A percentile compares a stretch with the other conserved stretches of the same genome.
phyloP scores from a whole-genome alignment of 2,329 filamentous ascomycete genomes.

The Xylaria sp. region DNA sequence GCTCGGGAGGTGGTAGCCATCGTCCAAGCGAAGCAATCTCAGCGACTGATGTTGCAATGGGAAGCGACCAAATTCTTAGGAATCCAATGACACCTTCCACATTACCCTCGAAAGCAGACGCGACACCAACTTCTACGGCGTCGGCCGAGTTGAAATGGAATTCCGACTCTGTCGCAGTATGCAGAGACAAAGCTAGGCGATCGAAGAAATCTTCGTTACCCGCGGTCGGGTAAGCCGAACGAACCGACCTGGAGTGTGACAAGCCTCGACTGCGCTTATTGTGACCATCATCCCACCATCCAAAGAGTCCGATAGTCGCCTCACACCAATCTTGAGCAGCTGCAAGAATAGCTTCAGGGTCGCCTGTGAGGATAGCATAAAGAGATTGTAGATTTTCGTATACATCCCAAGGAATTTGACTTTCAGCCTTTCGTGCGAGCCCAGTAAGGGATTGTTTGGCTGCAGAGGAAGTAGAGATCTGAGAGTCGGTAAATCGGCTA shows the following conservation, averaged over 20 bases:
- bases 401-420: conserved; percentile 85
- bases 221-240: conserved; percentile 47
- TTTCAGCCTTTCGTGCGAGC: conserved; percentile 77
- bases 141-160: conserved; percentile 79
- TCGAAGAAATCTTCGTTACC: conserved; percentile 73
- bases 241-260: conserved; percentile 48
- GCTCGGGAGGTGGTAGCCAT: conserved; percentile 73
- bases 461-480: conserved; percentile 45
- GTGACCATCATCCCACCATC: conserved; percentile 88
- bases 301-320: conserved; percentile 79
- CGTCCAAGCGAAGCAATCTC: conserved; percentile 84
- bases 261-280: conserved; percentile 46
- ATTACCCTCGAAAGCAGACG: conserved; percentile 82
- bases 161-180: conserved; percentile 69
- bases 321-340: conserved; percentile 91
- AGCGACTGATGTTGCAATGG: conserved; percentile 76
- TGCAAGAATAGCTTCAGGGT: conserved; percentile 74
- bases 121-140: conserved; percentile 79
- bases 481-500: conserved; percentile 42
- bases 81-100: conserved; percentile 76
- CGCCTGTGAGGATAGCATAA: conserved; percentile 81
- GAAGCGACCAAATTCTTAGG: conserved; percentile 79
- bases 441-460: conserved; percentile 63
- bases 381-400: conserved; percentile 83
- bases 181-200: conserved; percentile 73